phyloP scores from a whole-genome alignment of 371 early-diverging fungal species.

The Mucor lusitanicus region DNA sequence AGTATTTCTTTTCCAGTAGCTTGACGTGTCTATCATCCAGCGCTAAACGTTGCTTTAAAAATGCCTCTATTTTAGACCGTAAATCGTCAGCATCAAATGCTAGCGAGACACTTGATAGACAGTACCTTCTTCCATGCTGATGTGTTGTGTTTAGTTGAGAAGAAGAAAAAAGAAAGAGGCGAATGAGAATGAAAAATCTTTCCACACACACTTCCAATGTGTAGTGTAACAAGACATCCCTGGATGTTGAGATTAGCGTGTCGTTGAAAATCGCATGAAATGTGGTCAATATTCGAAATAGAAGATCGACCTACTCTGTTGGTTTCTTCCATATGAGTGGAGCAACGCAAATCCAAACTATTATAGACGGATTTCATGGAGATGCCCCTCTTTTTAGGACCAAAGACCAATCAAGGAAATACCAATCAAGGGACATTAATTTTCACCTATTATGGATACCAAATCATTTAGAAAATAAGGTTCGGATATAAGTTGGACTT shows the following conservation, averaged over 20 bases:
- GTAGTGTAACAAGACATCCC: not conserved
- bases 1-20: slow-evolving; percentile 37
- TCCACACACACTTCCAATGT: not conserved
- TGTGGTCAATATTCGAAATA: not conserved
- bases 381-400: slow-evolving; percentile 1
- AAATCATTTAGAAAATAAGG: not conserved
- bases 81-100: not conserved
- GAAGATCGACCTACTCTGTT: not conserved
- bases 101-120: not conserved
- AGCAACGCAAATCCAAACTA: not conserved
- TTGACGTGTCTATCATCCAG: slow-evolving; percentile 45
- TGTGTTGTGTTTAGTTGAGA: not conserved
- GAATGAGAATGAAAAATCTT: not conserved
- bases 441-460: slow-evolving; percentile 2
- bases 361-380: not conserved
- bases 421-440: slow-evolving; percentile 17
- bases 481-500: not conserved
- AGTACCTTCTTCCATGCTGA: slow-evolving; percentile 15
- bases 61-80: slow-evolving; percentile 12
- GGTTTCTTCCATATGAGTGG: no score
- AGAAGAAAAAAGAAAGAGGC: not conserved
- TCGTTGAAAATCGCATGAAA: not conserved
- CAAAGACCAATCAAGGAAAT: not conserved
- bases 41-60: slow-evolving; percentile 36
- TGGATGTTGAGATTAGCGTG: not conserved